Evolutionary conservation across 2,329 filamentous ascomycete species (phyloP), one percentile per base, ranked within the genome.

Genomic region (Shiraia sp.): DNA sequence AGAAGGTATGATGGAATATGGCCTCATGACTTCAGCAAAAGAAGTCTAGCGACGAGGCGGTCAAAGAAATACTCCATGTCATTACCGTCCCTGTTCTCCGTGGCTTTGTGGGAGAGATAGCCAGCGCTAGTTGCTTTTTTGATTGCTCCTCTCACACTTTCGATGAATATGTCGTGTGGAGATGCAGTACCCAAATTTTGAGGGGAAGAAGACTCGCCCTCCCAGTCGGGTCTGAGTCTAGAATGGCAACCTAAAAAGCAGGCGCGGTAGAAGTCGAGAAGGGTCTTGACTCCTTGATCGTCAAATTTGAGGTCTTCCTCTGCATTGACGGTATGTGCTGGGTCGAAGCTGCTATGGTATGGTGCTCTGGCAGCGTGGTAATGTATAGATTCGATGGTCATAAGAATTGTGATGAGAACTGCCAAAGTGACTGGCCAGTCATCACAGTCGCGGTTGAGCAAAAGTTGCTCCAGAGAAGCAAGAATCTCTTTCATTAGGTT

Each of bases 61-160:
- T 72, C 69, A 36, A 72, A 72, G 40, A 67, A 71, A 22, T 54
- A 64, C 2, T 51, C 57, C 63, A 71, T 69, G 10, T 67, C 65
- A 8, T 59, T 57, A 6, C 48, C 54, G 9, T 37, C 19, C 25
- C 57, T 52, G 29, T 49, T 49, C 26, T 46, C 57, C 9, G 30
- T 36, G 5, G 49, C 54, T 32, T 61, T 62, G 13, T 32, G 39
- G 6, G 35, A 31, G 4, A 69, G 40, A 43, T 70, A 69, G 1
- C 45, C 45, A 2, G 33, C 51, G 2, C 36, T 32, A 24, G 37
- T 43, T 3, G 57, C 58, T 22, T 16, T 59, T 37, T 15, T 49
- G 24, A 46, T 42, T 13, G 59, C 58, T n/a, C 49, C 53, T 22
- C 64, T 51, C 24, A 70, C 34, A n/a, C 51, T 52, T 40, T 58